Conservation (phyloP, 495 filamentous ascomycete species). For the Hypomontagnella submonticulosa region DNA sequence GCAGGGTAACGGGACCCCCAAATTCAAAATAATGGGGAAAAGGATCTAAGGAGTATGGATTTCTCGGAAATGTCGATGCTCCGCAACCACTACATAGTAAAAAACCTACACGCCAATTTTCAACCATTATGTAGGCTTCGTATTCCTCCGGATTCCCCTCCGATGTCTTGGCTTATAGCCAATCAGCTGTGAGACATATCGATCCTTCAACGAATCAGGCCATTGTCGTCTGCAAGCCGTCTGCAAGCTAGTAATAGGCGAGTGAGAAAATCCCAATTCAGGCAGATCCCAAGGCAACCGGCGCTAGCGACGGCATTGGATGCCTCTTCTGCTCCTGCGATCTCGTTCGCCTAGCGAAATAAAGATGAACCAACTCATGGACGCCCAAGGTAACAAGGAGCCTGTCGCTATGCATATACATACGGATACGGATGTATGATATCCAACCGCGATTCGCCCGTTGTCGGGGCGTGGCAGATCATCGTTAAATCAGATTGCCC, state of each 20-base stretch:
- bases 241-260: conserved; percentile 8
- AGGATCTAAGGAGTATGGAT: conserved; percentile 19
- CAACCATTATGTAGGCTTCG: conserved; percentile 14
- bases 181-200: conserved; percentile 14
- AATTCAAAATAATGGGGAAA: conserved; percentile 27
- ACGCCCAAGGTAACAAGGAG: conserved; percentile 5
- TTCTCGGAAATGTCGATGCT: conserved; percentile 37
- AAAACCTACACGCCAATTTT: conserved; percentile 10
- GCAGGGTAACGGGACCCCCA: conserved; percentile 37
- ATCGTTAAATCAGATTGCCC: too few species aligned
- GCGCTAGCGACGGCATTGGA: conserved; percentile 21
- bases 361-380: not conserved
- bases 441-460: too few species aligned
- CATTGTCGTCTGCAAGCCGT: conserved; percentile 3
- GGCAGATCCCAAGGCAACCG: conserved; percentile 36
- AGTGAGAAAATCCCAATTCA: conserved; percentile 22
- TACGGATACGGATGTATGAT: too few species aligned
- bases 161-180: conserved; percentile 10
- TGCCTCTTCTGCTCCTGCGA: conserved; percentile 21
- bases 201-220: conserved; percentile 21
- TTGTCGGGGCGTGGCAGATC: too few species aligned
- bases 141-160: conserved; percentile 32
- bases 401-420: too few species aligned
- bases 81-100: conserved; percentile 28
- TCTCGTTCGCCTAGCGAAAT: conserved; percentile 7